phyloP scores from a whole-genome alignment of 2,329 filamentous ascomycete species.

The Trichoderma asperellum region DNA sequence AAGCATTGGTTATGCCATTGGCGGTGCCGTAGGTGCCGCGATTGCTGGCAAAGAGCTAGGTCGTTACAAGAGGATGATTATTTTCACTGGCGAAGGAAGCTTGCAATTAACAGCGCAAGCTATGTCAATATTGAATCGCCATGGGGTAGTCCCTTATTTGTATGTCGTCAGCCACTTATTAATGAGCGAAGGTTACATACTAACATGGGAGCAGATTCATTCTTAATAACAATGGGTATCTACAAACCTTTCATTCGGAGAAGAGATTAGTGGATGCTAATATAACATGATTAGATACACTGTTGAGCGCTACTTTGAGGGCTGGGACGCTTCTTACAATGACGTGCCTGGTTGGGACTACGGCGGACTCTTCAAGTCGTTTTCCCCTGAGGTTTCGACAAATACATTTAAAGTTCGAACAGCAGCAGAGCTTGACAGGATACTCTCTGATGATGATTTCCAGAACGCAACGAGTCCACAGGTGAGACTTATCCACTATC shows the following conservation, averaged over 20 bases:
- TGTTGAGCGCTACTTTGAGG: slow-evolving; percentile 80
- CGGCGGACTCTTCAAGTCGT: background rate
- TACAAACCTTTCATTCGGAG: background rate
- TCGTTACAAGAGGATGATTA: slow-evolving; percentile 28
- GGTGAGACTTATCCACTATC: background rate
- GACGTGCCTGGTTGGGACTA: slow-evolving; percentile 57
- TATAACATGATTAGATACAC: slow-evolving; percentile 55
- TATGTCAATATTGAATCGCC: slow-evolving; percentile 9
- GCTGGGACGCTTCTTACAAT: slow-evolving; percentile 73
- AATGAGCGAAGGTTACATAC: too few relatives aligned
- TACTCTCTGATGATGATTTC: background rate
- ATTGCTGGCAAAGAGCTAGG: slow-evolving; percentile 34
- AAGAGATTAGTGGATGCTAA: background rate
- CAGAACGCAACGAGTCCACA: slow-evolving; percentile 2
- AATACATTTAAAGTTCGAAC: background rate
- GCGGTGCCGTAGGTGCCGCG: slow-evolving; percentile 31
- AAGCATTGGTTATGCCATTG: slow-evolving; percentile 34
- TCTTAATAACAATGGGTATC: slow-evolving; percentile 10
- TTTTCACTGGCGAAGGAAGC: slow-evolving; percentile 37
- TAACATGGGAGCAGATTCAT: background rate
- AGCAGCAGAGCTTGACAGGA: background rate
- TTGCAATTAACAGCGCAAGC: slow-evolving; percentile 27
- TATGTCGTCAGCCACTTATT: background rate
- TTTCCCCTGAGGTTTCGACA: background rate
- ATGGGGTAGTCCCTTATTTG: slow-evolving; percentile 1